Conservation (phyloP, 2,329 filamentous ascomycete species). For the Fusarium oligoseptatum region DNA sequence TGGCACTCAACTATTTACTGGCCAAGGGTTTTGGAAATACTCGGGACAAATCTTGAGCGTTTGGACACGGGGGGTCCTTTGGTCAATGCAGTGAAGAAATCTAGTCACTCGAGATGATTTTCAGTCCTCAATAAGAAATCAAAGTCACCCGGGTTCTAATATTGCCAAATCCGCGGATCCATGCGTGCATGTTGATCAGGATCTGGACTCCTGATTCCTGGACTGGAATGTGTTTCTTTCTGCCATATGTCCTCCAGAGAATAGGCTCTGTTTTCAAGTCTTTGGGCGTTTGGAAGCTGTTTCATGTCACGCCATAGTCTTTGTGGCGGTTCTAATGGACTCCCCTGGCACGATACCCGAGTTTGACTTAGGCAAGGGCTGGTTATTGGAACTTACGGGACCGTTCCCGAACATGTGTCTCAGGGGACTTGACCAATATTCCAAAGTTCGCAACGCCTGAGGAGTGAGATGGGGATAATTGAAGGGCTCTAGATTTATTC, state of each 20-base stretch:
- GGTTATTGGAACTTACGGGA: neutral
- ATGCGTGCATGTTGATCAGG: neutral
- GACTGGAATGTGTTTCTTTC: neutral
- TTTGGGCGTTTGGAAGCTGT: neutral
- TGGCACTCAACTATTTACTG: constrained; percentile 48
- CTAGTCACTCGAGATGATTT: neutral
- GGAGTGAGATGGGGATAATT: neutral
- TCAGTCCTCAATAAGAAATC: neutral
- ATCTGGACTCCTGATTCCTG: neutral
- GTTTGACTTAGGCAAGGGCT: neutral
- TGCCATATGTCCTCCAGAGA: neutral
- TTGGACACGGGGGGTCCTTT: constrained; percentile 9
- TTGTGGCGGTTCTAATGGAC: neutral
- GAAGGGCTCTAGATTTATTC: neutral
- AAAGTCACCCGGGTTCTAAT: neutral
- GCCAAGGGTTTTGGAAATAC: constrained; percentile 40
- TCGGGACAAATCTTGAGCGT: constrained; percentile 47
- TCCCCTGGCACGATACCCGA: too few species aligned
- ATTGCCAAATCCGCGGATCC: neutral
- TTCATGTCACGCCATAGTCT: neutral
- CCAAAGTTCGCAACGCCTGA: neutral
- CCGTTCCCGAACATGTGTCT: neutral
- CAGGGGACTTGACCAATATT: neutral
- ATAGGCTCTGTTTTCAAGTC: neutral
- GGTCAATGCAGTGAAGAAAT: neutral